phyloP scores from a whole-genome alignment of 2,329 filamentous ascomycete genomes.

The Aspergillus tubingensis region DNA sequence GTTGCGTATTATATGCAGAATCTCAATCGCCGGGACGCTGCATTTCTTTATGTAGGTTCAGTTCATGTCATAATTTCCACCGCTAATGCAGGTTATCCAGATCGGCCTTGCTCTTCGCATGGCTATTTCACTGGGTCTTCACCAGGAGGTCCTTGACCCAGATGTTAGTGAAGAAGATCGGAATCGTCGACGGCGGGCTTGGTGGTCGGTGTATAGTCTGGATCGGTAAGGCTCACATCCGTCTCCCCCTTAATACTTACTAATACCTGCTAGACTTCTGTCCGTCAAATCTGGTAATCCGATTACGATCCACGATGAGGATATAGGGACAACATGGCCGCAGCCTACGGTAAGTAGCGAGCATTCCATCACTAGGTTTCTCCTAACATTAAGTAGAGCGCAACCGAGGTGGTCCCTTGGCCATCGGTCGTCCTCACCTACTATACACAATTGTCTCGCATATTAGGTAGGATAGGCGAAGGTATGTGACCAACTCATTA shows the following conservation, averaged over 20 bases:
- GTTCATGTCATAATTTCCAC: not conserved
- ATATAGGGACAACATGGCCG: slow-evolving; percentile 50
- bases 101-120: slow-evolving; percentile 58
- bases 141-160: slow-evolving; percentile 52
- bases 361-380: not conserved
- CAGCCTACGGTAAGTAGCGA: slow-evolving; percentile 28
- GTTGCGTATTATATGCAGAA: slow-evolving; percentile 61
- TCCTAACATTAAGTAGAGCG: slow-evolving; percentile 16
- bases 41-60: slow-evolving; percentile 52
- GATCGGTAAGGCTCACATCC: slow-evolving; percentile 40
- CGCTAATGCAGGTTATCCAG: slow-evolving; percentile 31
- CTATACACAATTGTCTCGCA: slow-evolving; percentile 57
- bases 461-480: slow-evolving; percentile 53
- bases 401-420: slow-evolving; percentile 34
- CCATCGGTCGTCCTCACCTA: slow-evolving; percentile 53
- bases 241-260: too few relatives aligned
- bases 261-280: slow-evolving; percentile 40
- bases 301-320: slow-evolving; percentile 57
- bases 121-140: slow-evolving; percentile 59
- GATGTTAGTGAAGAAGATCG: slow-evolving; percentile 44
- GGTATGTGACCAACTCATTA: slow-evolving; percentile 19
- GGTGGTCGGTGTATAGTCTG: slow-evolving; percentile 61
- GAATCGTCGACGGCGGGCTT: slow-evolving; percentile 55
- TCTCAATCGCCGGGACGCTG: slow-evolving; percentile 57
- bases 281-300: slow-evolving; percentile 59